These are phyloP conservation scores for Trichoderma pleuroti DNA, from an alignment of 2,329 filamentous ascomycete genomes.

Conservation along the genomic window DNA sequence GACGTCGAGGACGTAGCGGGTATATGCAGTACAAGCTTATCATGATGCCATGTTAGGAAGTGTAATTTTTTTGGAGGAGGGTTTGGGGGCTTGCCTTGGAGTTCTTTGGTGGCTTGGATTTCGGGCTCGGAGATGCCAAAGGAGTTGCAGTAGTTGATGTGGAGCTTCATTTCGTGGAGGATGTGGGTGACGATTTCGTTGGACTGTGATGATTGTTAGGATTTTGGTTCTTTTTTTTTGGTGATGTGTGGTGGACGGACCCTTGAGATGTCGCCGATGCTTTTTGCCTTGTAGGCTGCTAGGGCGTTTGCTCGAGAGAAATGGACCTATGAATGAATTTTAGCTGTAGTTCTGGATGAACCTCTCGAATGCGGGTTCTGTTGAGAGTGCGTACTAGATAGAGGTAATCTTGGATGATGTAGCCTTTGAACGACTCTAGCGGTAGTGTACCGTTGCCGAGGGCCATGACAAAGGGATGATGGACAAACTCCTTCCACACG, in stretches of 20 bases:
- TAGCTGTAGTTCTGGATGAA: background rate
- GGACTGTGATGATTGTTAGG: slow-evolving; percentile 27
- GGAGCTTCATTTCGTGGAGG: slow-evolving; percentile 73
- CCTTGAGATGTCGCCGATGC: slow-evolving; percentile 66
- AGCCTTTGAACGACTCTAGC: slow-evolving; percentile 75
- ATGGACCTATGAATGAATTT: slow-evolving; percentile 56
- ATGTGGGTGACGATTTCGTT: slow-evolving; percentile 69
- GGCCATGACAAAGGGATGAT: slow-evolving; percentile 77
- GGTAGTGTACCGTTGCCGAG: slow-evolving; percentile 74
- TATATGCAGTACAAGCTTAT: slow-evolving; percentile 75
- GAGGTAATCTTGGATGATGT: slow-evolving; percentile 88
- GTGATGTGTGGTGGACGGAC: slow-evolving; percentile 43
- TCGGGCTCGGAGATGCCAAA: slow-evolving; percentile 74
- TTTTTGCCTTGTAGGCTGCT: slow-evolving; percentile 78
- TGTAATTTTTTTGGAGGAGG: background rate
- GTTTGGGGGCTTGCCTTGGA: slow-evolving; percentile 52
- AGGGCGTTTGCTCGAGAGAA: slow-evolving; percentile 85
- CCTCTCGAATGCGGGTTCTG: fast-evolving
- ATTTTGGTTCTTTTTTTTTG: background rate
- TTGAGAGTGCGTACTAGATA: slow-evolving; percentile 60
- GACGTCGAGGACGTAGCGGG: slow-evolving; percentile 81
- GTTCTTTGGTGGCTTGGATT: slow-evolving; percentile 71
- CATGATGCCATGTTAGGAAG: background rate
- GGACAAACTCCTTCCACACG: slow-evolving; percentile 71
- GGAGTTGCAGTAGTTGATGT: slow-evolving; percentile 75